These are phyloP conservation scores for Apiospora marii DNA, from an alignment of 2,329 filamentous ascomycete species.

Conservation along the genomic window DNA sequence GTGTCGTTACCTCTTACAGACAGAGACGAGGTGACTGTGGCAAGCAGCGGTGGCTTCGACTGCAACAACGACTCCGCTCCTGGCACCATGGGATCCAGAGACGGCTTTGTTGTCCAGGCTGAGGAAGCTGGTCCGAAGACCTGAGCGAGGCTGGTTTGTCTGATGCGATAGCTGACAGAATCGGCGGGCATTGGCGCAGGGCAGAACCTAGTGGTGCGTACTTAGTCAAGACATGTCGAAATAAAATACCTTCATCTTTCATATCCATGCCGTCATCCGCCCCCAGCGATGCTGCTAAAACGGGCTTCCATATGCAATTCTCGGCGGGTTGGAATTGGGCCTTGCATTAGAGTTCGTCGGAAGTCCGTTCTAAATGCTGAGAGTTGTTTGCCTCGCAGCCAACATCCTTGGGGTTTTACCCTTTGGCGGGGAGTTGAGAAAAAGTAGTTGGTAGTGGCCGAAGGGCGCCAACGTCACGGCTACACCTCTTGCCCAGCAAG, in stretches of 20 bases:
- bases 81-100: neutral
- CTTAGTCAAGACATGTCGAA: neutral
- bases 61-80: neutral
- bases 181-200: neutral
- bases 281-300: neutral
- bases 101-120: neutral
- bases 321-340: neutral
- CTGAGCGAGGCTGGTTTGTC: neutral
- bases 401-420: neutral
- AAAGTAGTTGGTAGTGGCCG: neutral
- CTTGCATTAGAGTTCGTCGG: slow-evolving; percentile 17
- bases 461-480: slow-evolving; percentile 6
- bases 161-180: slow-evolving; percentile 9
- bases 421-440: too few relatives aligned
- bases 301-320: slow-evolving; percentile 4
- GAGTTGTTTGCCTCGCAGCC: neutral
- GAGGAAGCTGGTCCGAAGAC: neutral
- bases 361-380: slow-evolving; percentile 9
- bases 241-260: slow-evolving; percentile 1
- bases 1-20: neutral
- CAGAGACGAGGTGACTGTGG: neutral
- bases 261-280: slow-evolving; percentile 20
- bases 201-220: neutral
- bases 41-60: neutral
- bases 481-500: slow-evolving; percentile 5